Percentiles rank a stretch among this genome's conserved stretches.
Evolutionary conservation across 441 rosid genomes (phyloP).

Genomic region (Viola pubescens): DNA sequence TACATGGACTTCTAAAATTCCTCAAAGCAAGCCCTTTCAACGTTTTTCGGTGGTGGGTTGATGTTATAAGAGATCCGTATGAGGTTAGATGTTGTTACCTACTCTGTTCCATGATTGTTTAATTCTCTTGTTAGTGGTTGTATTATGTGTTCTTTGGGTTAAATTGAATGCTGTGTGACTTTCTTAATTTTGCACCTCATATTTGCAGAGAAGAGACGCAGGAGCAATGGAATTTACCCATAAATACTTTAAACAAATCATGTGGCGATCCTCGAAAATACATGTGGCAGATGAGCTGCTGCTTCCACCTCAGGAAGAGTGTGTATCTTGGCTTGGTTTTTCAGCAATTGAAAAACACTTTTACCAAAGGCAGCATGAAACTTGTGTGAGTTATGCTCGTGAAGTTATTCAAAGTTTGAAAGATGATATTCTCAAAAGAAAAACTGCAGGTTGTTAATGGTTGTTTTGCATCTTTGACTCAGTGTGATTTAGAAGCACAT

Average conservation of each 20-base stretch:
- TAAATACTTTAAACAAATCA: slow-evolving; percentile 62
- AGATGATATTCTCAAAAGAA: slow-evolving; percentile 69
- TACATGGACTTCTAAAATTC: slow-evolving; percentile 78
- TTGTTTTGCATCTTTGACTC: slow-evolving; percentile 22
- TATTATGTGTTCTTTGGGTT: background rate
- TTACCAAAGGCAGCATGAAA: slow-evolving; percentile 95
- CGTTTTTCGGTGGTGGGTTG: slow-evolving; percentile 87
- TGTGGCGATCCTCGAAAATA: slow-evolving; percentile 97
- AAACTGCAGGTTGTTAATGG: slow-evolving; percentile 41
- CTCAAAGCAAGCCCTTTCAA: slow-evolving; percentile 74
- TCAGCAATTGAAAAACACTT: slow-evolving; percentile 94
- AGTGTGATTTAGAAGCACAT: slow-evolving; percentile 11
- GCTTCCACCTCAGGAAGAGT: slow-evolving; percentile 90
- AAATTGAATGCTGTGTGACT: slow-evolving; percentile 6
- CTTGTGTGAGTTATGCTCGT: slow-evolving; percentile 79
- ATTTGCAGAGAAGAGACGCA: slow-evolving; percentile 56
- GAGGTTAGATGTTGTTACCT: slow-evolving; percentile 38
- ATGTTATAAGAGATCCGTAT: slow-evolving; percentile 84
- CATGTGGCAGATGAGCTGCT: slow-evolving; percentile 92
- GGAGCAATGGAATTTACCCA: slow-evolving; percentile 77
- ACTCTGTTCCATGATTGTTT: background rate
- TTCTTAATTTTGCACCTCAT: slow-evolving; percentile 9
- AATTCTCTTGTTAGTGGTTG: background rate
- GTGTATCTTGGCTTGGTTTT: slow-evolving; percentile 80
- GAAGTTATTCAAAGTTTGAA: slow-evolving; percentile 85